These are phyloP conservation scores for Allomyces macrogynus DNA, from an alignment of 192 early-diverging fungal genomes.

Conservation along the genomic window DNA sequence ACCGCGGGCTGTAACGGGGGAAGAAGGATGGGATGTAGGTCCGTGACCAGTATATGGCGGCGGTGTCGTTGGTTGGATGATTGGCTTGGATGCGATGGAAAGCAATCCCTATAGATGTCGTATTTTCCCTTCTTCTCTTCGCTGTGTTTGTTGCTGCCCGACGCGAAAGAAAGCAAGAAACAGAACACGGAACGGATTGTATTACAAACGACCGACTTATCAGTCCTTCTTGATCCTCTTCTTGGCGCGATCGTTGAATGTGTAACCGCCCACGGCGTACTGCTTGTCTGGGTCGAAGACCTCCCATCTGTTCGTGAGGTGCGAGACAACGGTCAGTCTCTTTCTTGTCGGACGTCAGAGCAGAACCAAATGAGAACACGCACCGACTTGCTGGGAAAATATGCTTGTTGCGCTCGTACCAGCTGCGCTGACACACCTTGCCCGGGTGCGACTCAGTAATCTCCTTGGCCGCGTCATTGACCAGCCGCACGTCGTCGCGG, in stretches of 20 bases:
- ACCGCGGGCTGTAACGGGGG: neutral
- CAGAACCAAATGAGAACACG: too few species aligned
- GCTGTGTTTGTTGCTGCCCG: too few species aligned
- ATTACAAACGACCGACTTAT: neutral
- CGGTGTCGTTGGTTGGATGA: too few species aligned
- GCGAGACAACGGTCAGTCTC: too few species aligned
- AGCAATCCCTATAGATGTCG: too few species aligned
- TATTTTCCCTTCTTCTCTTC: too few species aligned
- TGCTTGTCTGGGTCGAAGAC: constrained; percentile 66
- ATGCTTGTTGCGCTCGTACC: constrained; percentile 88
- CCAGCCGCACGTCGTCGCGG: constrained; percentile 73
- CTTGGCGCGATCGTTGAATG: constrained; percentile 34
- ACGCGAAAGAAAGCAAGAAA: neutral
- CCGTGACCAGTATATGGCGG: too few species aligned
- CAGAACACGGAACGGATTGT: neutral
- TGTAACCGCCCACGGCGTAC: constrained; percentile 35
- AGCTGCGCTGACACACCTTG: constrained; percentile 73
- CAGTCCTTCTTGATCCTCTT: constrained; percentile 1
- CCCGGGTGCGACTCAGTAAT: constrained; percentile 70
- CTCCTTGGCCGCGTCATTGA: constrained; percentile 60
- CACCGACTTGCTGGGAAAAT: constrained; percentile 55
- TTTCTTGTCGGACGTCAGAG: too few species aligned
- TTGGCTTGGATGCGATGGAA: too few species aligned
- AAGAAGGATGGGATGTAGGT: too few species aligned
- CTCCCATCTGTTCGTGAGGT: constrained; percentile 71